Evolutionary conservation across 1,284 basidiomycete species (phyloP), one percentile per base, ranked within the genome.

Genomic region (Puccinia coronata): DNA sequence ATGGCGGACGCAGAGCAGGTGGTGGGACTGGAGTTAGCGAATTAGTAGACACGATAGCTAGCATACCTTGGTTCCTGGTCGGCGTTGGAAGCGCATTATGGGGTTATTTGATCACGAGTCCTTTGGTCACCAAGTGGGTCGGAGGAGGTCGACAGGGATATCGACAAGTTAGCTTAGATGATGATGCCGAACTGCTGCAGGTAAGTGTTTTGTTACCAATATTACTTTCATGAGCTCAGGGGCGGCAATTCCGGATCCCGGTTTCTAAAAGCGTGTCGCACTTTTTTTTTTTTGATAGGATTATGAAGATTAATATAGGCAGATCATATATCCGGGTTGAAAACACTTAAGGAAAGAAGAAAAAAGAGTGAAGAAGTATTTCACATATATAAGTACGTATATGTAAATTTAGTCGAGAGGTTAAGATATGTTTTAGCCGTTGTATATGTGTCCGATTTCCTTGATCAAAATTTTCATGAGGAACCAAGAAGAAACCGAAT

Each of bases 61-160:
- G 91, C 12, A 90, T 96, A 3, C 95, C 94, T 0, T 95, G 92
- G 91, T 95, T 92, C 88, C 85, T 95, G 72, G 84, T 96, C 73
- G 95, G 94, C 25, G 84, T 95, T 28, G 89, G 88, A 0, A 90
- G 92, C 12, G 91, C 82, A 36, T 63, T 82, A 18, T 83, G 82
- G 82, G 83, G 80, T 14, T 80, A 65, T 34, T 23, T 83, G 53
- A 79, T 80, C 18, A 80, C 53, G 31, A 71, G 59, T 72, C 51
- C 49, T 31, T 41, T 61, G 74, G 59, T 76, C 43, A 49, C 43
- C 12, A 76, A 76, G 59, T 80, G 67, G 78, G 28, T 80, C 31
- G 78, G 78, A 31, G 57, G 55, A 31, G 74, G 74, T 51, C 51
- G 78, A 41, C 78, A 80, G 47, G 78, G 78, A 39, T 80, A 80